Conservation (phyloP, 2,329 filamentous ascomycete species). For the Zopfia rhizophila region DNA sequence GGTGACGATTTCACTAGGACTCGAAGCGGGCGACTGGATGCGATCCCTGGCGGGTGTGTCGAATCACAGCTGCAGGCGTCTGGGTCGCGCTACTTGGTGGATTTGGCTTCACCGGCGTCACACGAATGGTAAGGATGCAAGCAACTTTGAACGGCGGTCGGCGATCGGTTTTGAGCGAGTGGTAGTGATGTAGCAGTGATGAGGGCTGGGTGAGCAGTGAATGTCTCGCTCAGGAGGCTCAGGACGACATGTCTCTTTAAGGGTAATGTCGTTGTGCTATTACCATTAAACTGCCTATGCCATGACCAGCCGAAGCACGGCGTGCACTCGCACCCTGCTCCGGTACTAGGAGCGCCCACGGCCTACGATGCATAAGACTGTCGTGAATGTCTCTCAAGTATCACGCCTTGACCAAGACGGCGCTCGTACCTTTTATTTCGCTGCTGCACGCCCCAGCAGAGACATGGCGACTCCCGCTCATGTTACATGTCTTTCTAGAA, state of each 20-base stretch:
- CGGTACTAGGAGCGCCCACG: too few relatives aligned
- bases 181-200: constrained; percentile 5
- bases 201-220: constrained; percentile 7
- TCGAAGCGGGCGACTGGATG: constrained; percentile 27
- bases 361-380: too few relatives aligned
- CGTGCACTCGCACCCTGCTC: too few relatives aligned
- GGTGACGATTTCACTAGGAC: constrained; percentile 17
- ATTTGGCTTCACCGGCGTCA: constrained; percentile 30
- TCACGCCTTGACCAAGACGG: too few relatives aligned
- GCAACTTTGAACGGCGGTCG: constrained; percentile 35
- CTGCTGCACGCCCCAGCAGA: too few relatives aligned
- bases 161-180: constrained; percentile 15
- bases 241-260: not conserved
- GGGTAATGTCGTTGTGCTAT: not conserved
- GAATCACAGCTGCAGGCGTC: constrained; percentile 30
- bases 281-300: not conserved
- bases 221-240: constrained; percentile 5
- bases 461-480: too few relatives aligned
- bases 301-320: too few relatives aligned
- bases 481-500: too few relatives aligned
- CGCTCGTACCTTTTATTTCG: too few relatives aligned
- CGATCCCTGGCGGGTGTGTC: constrained; percentile 27
- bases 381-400: too few relatives aligned
- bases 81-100: constrained; percentile 34
- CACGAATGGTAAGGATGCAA: constrained; percentile 17